Base-by-base conservation (phyloP, 2,329 filamentous ascomycete genomes). In the Salinomyces thailandicus region DNA sequence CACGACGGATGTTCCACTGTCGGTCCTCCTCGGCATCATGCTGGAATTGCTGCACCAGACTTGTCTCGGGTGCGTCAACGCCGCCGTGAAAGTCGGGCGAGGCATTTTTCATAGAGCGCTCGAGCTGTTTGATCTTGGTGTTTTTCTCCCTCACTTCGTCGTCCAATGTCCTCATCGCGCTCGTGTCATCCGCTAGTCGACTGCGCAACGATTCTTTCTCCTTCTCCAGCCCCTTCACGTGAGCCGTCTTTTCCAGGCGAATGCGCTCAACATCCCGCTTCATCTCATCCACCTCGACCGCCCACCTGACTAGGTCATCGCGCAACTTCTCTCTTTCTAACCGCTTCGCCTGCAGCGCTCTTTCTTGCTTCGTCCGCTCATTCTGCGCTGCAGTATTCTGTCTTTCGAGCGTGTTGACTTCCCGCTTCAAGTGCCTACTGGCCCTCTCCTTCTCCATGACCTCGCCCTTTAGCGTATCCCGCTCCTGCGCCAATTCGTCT, bases 401-500 rank as follows among this genome's bases (percentile, higher is more conserved):
- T 36, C 85, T 77, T 58, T 93, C 85, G 5, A 87, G 76, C 31
- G 75, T 76, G 35, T 84, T 79, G 36, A 93, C 79, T 54, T 89
- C 80, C 44, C 81, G 81, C 52, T 82, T 85, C 36, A 95, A 63
- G 53, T 86, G 85, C 30, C 84, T 79, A 33, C 85, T 95, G 34
- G 79, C 82, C 52, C 93, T 85, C 46, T 96, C 89, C 58, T 93
- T 94, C 53, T 93, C 85, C 56, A 84, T 91, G 36, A 91, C 69
- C 14, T 79, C 72, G 43, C 80, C 79, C 51, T 74, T 79, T 57
- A 94, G 77, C 34, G 80, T 73, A 47, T 93, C 84, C 41, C 85
- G 81, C 51, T 93, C 85, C 40, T 77, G 77, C 37, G 79, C 75
- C 19, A 94, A 47, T 8, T 63, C 58, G 1, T 58, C 58, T 42